Evolutionary conservation across 23 red algal genomes (phyloP), one percentile per base, ranked within the genome.

Genomic region (Gracilaria vermiculophylla): DNA sequence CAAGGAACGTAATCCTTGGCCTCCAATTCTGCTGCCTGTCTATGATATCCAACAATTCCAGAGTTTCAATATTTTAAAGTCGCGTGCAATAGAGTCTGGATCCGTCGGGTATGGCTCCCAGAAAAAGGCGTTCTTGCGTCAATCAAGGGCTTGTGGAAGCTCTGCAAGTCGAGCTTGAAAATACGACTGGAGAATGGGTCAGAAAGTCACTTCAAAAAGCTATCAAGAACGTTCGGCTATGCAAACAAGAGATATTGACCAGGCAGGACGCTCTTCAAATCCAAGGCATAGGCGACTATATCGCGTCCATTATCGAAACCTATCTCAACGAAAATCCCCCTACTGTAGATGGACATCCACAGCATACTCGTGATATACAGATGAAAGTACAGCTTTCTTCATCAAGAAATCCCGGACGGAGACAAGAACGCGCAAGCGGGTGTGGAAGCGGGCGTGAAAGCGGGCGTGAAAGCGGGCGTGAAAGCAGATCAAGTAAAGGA

Each of bases 71-170:
- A n/a, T n/a, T n/a, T n/a, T n/a, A n/a, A n/a, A n/a, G n/a, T n/a
- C n/a, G n/a, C n/a, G n/a, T n/a, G n/a, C n/a, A n/a, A n/a, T n/a
- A n/a, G n/a, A n/a, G n/a, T n/a, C n/a, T n/a, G 2, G 55, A 64
- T 60, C 27, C 23, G 12, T 5, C 43, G 5, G 43, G 43, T 25
- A 64, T 64, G 58, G 27, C 58, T 34, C 58, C 58, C 21, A 3
- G 28, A 64, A 32, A 2, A 15, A 64, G 58, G 28, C 14, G 39
- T 15, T 57, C 20, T 57, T 78, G 76, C 28, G 19, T 86, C 33
- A 86, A 86, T 55, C 60, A 86, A 39, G 56, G 56, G 3, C 16
- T 86, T 20, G 81, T 86, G 27, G 65, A 67, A 10, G 25, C 64
- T 20, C 81, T 86, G 8, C 33, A 82, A 33, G 35, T 13, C 3